Evolutionary conservation across 192 early-diverging fungal species (phyloP), one percentile per base, ranked within the genome.

Genomic region (Coemansia biformis): DNA sequence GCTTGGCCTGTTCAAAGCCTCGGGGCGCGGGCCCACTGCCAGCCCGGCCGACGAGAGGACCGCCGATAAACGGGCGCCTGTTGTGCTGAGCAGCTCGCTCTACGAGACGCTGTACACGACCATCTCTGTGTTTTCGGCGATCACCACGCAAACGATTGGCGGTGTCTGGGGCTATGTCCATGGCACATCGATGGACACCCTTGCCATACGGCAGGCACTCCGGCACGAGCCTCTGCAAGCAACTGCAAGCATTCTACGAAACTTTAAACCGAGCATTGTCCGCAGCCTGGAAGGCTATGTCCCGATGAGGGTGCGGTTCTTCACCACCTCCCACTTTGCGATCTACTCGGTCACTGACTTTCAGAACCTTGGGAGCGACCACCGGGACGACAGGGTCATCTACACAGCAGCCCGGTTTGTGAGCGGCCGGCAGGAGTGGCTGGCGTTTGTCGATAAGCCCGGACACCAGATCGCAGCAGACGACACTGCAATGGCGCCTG

Each of bases 261-360:
- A 41, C 8, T 74, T 40, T 24, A 33, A 38, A 29, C 31, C 46
- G 5, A 19, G 40, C 1, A 21, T 74, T 11, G 18, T 34, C 8
- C 6, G 42, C 0, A 17, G 43, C 33, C 53, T 66, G 22, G 49
- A 47, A 4, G 70, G 50, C 4, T 66, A 62, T 13, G 46, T 26
- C 8, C 63, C 70, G 2, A 46, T 57, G n/a, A 58, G 54, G 14
- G 18, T 66, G 38, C 48, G 23, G 30, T 51, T 66, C 8, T 62
- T 52, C 43, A 57, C 70, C 2, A 30, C 48, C 13, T 74, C 44
- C 51, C 37, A 46, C 26, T 42, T 54, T 6, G 38, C 54, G 0
- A 47, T 74, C 8, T 74, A 74, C 35, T 62, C 70, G 12, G 52
- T 19, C 19, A 66, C 62, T 34, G 57, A 42, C 49, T 52, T 73